Conservation (phyloP, 176 grass and related monocot genomes). For the Lolium multiflorum region DNA sequence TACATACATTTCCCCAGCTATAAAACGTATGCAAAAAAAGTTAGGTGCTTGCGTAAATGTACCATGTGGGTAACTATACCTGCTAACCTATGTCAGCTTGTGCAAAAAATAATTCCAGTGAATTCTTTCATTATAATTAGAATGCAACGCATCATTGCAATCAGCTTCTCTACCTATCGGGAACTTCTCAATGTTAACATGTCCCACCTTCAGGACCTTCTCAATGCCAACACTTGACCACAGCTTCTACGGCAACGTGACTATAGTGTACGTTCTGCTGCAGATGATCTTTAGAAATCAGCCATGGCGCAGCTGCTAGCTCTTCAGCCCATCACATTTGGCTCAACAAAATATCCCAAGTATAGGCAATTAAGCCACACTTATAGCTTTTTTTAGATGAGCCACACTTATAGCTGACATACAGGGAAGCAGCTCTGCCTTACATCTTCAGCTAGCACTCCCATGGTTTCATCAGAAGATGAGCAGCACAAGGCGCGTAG, state of each 20-base stretch:
- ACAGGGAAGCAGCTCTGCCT: background rate
- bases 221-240: background rate
- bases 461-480: conserved; percentile 13
- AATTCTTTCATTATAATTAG: conserved; percentile 15
- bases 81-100: conserved; percentile 13
- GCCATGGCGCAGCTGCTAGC: background rate
- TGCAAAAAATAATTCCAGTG: background rate
- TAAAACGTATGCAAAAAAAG: conserved; percentile 8
- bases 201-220: background rate
- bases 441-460: background rate
- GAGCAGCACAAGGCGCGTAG: background rate
- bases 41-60: background rate
- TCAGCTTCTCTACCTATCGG: background rate
- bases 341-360: background rate
- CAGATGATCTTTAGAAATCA: background rate
- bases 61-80: background rate
- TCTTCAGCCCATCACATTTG: background rate
- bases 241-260: background rate
- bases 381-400: no score
- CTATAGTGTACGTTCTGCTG: background rate
- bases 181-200: background rate
- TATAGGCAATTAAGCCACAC: background rate
- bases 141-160: background rate
- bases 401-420: background rate
- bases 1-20: background rate